Evolutionary conservation across 805 yeast species (phyloP).

Genomic region (Starmerella ratchasimensis): DNA sequence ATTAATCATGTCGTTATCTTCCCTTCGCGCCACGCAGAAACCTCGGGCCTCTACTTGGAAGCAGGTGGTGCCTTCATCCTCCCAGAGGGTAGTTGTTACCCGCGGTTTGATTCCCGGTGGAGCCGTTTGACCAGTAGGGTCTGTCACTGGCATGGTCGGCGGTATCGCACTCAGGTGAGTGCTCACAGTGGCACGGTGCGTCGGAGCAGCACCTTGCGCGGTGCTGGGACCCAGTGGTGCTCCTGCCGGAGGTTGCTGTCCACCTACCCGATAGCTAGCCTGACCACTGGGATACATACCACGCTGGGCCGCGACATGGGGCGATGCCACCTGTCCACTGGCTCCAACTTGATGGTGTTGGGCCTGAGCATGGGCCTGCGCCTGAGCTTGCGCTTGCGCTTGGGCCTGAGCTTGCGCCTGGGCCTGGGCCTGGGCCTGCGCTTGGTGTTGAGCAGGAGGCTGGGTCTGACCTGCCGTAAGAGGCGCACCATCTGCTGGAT

Average conservation of each 20-base stretch:
- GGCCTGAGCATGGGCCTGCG: constrained; percentile 3
- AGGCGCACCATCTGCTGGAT: constrained; percentile 9
- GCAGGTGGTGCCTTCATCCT: constrained; percentile 71
- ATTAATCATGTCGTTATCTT: constrained; percentile 73
- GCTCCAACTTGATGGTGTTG: constrained; percentile 1
- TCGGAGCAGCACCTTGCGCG: neutral
- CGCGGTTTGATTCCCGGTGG: constrained; percentile 36
- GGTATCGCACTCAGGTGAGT: constrained; percentile 18
- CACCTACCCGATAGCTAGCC: no score
- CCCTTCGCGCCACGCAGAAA: constrained; percentile 68
- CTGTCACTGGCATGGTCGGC: constrained; percentile 24
- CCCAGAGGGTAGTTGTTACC: constrained; percentile 83
- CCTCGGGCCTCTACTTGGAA: constrained; percentile 77
- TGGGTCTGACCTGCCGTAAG: constrained; percentile 7
- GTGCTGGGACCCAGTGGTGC: neutral
- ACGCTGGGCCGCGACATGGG: constrained; percentile 6
- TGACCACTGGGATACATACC: no score
- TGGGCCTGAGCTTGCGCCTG: constrained; percentile 1
- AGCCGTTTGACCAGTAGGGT: constrained; percentile 29
- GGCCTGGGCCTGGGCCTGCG: constrained; percentile 2
- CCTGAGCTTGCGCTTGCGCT: constrained; percentile 1
- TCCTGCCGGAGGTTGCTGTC: neutral
- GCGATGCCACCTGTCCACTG: constrained; percentile 1
- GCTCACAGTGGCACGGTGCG: constrained; percentile 16
- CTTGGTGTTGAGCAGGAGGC: constrained; percentile 7